Evolutionary conservation across 371 early-diverging fungal genomes (phyloP), one percentile per base, ranked within the genome.

Genomic region (Vittaforma corneae): DNA sequence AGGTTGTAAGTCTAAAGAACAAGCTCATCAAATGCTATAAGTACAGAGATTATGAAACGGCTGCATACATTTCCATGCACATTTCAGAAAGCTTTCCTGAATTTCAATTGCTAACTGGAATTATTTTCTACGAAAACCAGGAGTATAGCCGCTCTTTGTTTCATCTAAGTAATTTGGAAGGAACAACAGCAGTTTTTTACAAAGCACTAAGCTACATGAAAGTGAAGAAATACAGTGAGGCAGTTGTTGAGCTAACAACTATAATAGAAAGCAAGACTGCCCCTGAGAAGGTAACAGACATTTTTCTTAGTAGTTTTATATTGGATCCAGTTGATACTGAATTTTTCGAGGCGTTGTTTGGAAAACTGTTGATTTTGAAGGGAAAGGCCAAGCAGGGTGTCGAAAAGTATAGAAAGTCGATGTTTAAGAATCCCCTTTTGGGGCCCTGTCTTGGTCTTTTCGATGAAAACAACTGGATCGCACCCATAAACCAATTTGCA

Each of bases 171-270:
- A 40, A 46, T 26, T 22, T 62, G 5, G 40, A 62, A 40, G 65
- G 71, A 52, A 60, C 22, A 35, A 73, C 77, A 11, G 65, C 77
- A 1, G 22, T 56, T 11, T 79, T 63, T 68, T 79, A 79, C 58
- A 52, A 65, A 40, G 74, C 69, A 22, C 53, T 75, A 1, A 70
- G 70, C 53, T 70, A 72, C 51, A 72, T 64, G 20, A 33, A 73
- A n/a, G 22, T 70, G 28, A 73, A 74, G 33, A 69, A 75, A 26
- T 73, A 73, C 54, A 54, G 47, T 24, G 58, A 73, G 30, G 75
- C 75, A 5, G 58, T 68, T 20, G 22, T 38, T 5, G 9, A 46
- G 2, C 56, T 77, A 6, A 57, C 28, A 29, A 50, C 9, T n/a
- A 62, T 62, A 28, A n/a, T 59, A 24, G 18, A 65, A 33, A 57